Evolutionary conservation across 148 eudicot species (phyloP).

Genomic region (Rhododendron ovatum): DNA sequence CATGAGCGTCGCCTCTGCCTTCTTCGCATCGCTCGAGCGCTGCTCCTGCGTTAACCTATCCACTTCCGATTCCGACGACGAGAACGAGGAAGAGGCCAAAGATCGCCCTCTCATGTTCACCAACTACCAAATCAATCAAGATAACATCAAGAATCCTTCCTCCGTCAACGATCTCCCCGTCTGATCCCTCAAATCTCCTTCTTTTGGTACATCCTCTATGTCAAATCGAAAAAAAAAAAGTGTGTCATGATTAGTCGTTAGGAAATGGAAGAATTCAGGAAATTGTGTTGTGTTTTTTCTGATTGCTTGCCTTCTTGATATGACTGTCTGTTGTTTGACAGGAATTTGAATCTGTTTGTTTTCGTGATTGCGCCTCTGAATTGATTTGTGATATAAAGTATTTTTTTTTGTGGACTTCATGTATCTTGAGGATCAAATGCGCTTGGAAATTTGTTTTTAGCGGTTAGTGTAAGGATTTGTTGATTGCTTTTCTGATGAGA

Average conservation of each 20-base stretch:
- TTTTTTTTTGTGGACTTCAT: background rate
- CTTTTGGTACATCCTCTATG: background rate
- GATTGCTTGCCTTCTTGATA: background rate
- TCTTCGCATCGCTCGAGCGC: conserved; percentile 74
- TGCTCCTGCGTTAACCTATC: conserved; percentile 72
- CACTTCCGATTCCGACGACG: conserved; percentile 68
- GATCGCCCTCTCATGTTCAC: conserved; percentile 67
- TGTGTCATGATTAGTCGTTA: background rate
- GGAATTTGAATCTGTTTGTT: background rate
- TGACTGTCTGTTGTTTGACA: background rate
- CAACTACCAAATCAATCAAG: conserved; percentile 7
- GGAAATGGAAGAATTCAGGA: background rate
- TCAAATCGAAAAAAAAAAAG: background rate
- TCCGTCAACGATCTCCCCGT: conserved; percentile 66
- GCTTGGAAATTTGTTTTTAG: background rate
- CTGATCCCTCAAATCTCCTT: conserved; percentile 23
- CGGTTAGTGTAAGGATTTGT: background rate
- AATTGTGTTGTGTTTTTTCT: background rate
- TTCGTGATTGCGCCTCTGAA: background rate
- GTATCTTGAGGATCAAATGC: background rate
- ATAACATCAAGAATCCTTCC: conserved; percentile 12
- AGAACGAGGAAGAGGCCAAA: conserved; percentile 50
- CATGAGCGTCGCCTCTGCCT: conserved; percentile 64
- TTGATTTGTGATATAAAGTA: background rate
- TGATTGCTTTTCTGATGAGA: background rate